Evolutionary conservation across 2,329 filamentous ascomycete genomes (phyloP).

Genomic region (Penicillium sp.): DNA sequence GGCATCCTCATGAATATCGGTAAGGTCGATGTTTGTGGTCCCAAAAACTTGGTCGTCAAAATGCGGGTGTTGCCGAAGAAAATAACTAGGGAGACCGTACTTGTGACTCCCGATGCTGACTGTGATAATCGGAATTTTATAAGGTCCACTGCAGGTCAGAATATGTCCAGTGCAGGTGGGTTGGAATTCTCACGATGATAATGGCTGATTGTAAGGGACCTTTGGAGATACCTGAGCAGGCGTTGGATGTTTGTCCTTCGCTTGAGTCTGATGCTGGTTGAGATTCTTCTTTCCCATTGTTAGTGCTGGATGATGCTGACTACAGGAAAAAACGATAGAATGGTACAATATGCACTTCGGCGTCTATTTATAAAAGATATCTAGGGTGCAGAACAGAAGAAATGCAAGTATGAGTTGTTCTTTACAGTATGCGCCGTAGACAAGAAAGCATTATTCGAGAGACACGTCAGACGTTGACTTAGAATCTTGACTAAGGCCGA

Average conservation of each 20-base stretch:
- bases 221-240: not conserved
- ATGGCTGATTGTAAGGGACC: not conserved
- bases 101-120: not conserved
- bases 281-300: not conserved
- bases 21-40: not conserved
- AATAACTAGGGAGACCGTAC: not conserved
- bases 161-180: not conserved
- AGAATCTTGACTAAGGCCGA: not conserved
- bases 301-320: not conserved
- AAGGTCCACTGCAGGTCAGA: not conserved
- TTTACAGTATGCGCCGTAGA: not conserved
- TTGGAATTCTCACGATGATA: not conserved
- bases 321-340: not conserved
- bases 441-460: not conserved
- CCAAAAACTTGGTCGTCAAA: not conserved
- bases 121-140: not conserved
- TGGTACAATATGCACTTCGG: not conserved
- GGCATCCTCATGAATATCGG: conserved; percentile 1
- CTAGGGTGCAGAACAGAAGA: not conserved
- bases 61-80: conserved; percentile 1
- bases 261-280: conserved; percentile 1
- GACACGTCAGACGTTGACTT: not conserved
- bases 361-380: not conserved
- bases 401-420: conserved; percentile 1
- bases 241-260: not conserved